Conservation (phyloP, 768 basidiomycete genomes). For the Suillus spraguei region DNA sequence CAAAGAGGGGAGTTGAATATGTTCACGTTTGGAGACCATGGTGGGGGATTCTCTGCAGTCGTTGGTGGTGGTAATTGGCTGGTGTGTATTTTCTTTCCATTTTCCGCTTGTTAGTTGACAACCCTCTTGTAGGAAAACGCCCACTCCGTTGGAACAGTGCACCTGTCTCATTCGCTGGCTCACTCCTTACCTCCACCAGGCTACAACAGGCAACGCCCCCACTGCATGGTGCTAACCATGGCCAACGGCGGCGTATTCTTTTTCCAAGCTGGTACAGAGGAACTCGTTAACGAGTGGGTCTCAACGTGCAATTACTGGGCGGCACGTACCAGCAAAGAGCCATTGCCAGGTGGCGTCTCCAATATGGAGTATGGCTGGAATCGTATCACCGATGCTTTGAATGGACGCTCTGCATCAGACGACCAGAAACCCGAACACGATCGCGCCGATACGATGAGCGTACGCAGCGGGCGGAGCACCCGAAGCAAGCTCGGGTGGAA, state of each 20-base stretch:
- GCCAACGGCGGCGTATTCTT: constrained; percentile 92
- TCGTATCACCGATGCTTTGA: constrained; percentile 60
- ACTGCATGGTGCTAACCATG: constrained; percentile 93
- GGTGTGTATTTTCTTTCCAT: constrained; percentile 52
- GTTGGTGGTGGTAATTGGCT: constrained; percentile 99
- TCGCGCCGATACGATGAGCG: constrained; percentile 64
- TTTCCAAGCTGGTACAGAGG: constrained; percentile 98
- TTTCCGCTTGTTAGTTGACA: constrained; percentile 17
- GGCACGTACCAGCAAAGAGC: constrained; percentile 92
- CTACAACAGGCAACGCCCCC: constrained; percentile 86
- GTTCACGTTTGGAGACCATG: constrained; percentile 89
- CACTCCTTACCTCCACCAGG: constrained; percentile 90
- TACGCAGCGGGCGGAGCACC: constrained; percentile 74
- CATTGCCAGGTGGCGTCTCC: constrained; percentile 92
- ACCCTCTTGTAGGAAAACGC: constrained; percentile 74
- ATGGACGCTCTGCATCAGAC: constrained; percentile 59
- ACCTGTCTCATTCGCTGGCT: constrained; percentile 85
- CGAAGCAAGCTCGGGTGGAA: constrained; percentile 76
- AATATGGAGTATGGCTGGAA: constrained; percentile 99
- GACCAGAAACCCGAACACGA: constrained; percentile 52
- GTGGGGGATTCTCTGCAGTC: constrained; percentile 58
- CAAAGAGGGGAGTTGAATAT: constrained; percentile 93
- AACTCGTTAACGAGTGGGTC: constrained; percentile 99
- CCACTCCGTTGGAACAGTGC: constrained; percentile 76
- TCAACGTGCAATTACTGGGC: constrained; percentile 99